A percentile compares a stretch with the other conserved stretches of the same genome.
phyloP scores from a whole-genome alignment of 257 asterid genomes.

The Nicotiana sylvestris region DNA sequence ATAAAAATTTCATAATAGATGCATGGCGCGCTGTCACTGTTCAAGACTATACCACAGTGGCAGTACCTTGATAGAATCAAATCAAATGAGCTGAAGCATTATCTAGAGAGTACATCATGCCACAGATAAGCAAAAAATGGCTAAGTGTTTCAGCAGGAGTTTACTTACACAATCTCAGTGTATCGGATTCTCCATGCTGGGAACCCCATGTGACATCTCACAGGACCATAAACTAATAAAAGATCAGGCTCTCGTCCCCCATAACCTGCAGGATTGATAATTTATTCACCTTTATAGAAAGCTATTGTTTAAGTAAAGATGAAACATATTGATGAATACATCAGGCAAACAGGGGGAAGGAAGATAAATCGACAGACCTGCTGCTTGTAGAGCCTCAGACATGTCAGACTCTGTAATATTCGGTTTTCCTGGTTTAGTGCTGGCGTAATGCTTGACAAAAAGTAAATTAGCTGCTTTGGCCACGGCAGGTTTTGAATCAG shows the following conservation, averaged over 20 bases:
- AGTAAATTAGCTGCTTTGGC: conserved; percentile 75
- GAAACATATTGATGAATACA: neutral
- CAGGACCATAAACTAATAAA: conserved; percentile 79
- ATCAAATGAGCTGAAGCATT: neutral
- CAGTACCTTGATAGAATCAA: neutral
- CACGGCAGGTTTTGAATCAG: conserved; percentile 84
- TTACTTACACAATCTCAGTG: conserved; percentile 91
- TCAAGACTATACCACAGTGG: neutral
- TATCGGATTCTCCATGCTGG: conserved; percentile 95
- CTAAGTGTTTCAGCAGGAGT: neutral
- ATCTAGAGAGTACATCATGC: neutral
- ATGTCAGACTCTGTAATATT: conserved; percentile 67
- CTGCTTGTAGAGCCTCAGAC: conserved; percentile 58
- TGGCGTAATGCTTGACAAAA: conserved; percentile 48
- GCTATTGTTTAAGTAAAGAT: conserved; percentile 2
- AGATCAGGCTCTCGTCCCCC: conserved; percentile 72
- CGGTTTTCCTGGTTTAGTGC: conserved; percentile 31
- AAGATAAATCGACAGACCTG: conserved; percentile 43
- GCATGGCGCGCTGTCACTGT: neutral
- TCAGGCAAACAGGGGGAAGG: conserved; percentile 5
- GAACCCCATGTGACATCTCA: conserved; percentile 90
- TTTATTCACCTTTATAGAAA: neutral
- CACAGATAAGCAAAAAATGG: neutral
- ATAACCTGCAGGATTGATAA: conserved; percentile 50
- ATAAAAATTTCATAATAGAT: neutral